Percentiles rank a stretch among this genome's conserved stretches.
phyloP scores from a whole-genome alignment of 2,329 filamentous ascomycete genomes.

The Diaporthe caulivora region DNA sequence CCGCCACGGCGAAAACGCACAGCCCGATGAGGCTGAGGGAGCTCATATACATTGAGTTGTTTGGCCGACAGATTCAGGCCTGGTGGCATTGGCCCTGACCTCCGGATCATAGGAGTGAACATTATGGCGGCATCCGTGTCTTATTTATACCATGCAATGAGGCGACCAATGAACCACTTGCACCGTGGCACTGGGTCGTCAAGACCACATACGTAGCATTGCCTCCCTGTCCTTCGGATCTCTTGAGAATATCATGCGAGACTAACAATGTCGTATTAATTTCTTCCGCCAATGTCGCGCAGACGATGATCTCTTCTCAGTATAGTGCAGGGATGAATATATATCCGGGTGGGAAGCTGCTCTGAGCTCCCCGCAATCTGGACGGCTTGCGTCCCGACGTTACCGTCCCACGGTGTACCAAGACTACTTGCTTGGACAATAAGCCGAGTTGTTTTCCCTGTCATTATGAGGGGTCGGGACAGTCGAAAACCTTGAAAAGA shows the following conservation, averaged over 20 bases:
- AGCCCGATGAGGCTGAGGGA: conserved; percentile 5
- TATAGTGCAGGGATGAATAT: not conserved
- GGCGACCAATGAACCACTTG: not conserved
- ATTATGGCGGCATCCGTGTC: not conserved
- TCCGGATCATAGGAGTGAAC: not conserved
- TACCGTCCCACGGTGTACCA: not conserved
- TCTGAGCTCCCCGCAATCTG: conserved; percentile 12
- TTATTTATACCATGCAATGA: not conserved
- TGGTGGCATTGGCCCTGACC: not conserved
- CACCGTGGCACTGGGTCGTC: not conserved
- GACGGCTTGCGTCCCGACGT: conserved; percentile 21
- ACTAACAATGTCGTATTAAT: not conserved
- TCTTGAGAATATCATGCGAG: conserved; percentile 5
- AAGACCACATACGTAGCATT: not conserved
- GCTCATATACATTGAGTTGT: not conserved
- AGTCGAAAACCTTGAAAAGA: not conserved
- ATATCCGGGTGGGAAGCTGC: not conserved
- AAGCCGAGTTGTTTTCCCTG: not conserved
- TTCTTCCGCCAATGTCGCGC: conserved; percentile 26
- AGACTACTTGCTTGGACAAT: not conserved
- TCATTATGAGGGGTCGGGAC: not conserved
- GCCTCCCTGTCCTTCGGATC: not conserved
- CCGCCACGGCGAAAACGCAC: not conserved
- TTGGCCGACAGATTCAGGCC: no score
- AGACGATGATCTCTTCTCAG: conserved; percentile 4